Base-by-base conservation (phyloP, 805 yeast genomes). In the Kodamaea neixiangensis region DNA sequence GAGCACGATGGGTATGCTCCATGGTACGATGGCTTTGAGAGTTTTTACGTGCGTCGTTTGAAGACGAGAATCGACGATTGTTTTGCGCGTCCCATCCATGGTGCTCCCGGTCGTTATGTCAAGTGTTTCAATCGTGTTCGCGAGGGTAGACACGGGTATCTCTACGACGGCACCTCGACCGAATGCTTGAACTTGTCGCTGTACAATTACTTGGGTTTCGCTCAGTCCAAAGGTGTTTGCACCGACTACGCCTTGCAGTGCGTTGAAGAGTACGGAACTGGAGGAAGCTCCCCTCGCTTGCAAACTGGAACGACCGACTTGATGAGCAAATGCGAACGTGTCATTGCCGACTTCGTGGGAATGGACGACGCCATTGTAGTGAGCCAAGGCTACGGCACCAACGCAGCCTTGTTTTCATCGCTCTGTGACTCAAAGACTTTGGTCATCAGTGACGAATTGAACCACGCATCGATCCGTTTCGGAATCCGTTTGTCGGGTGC, bases 311-410 rank as follows among this genome's bases (percentile, higher is more conserved):
- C 94, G 6, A 79, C 86, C 17, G 88, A 84, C 58, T 73, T 90
- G 58, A 97, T 88, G 63, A 58, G 69, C 34, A 78, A 81, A 54
- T 86, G 97, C 51, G 99, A 94, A 71, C 69, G 66, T 52, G 78
- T 85, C 34, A 76, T 91, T 53, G 96, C 99, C 21, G 76, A 82
- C 19, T 94, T 93, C 66, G 83, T 93, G 20, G 97, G 97, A 20
- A 89, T 90, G 65, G 97, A 92, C 54, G 96, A 88, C 57, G 81
- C 97, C 3, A 73, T 91, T 63, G 71, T 94, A 21, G 87, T 90
- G 58, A 86, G 96, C 39, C 94, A 90, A 88, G 99, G 99, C 51
- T 94, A 90, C 66, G 94, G 96, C 59, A 94, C 99, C 3, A 94
- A 94, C 66, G 96, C 97, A 15, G 84, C 86, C 60, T 75, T 94